phyloP scores from a whole-genome alignment of 1,139 yeast genomes.

The Suhomyces coccinellae region DNA sequence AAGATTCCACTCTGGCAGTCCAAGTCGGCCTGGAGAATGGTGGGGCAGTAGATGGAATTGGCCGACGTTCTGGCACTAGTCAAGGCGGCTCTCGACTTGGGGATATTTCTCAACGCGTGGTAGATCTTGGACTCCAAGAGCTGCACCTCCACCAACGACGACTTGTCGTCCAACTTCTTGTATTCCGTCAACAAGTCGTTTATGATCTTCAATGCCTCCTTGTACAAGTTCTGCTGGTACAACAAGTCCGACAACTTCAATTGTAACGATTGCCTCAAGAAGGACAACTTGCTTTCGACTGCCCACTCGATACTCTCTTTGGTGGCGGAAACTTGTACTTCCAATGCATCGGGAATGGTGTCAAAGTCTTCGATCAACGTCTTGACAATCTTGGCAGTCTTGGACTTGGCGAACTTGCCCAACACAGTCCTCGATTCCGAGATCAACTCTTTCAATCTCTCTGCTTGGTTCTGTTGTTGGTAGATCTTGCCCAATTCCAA shows the following conservation, averaged over 20 bases:
- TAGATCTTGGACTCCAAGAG: slow-evolving; percentile 86
- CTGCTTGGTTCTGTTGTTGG: slow-evolving; percentile 43
- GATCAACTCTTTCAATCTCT: slow-evolving; percentile 60
- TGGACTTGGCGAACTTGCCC: slow-evolving; percentile 83
- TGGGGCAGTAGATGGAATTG: slow-evolving; percentile 91
- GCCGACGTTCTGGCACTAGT: slow-evolving; percentile 97
- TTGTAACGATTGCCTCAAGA: slow-evolving; percentile 84
- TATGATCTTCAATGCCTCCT: slow-evolving; percentile 72
- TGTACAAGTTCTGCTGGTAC: slow-evolving; percentile 63
- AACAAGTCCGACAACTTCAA: slow-evolving; percentile 78
- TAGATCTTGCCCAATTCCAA: slow-evolving; percentile 64
- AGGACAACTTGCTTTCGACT: slow-evolving; percentile 74
- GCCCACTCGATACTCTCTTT: slow-evolving; percentile 89
- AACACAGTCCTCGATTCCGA: slow-evolving; percentile 69
- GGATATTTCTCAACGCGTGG: slow-evolving; percentile 86
- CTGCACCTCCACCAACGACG: slow-evolving; percentile 93
- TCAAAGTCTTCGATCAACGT: slow-evolving; percentile 79
- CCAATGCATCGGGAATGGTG: slow-evolving; percentile 63
- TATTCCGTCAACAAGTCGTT: slow-evolving; percentile 76
- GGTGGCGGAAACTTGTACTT: slow-evolving; percentile 72
- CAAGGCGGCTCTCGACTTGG: slow-evolving; percentile 90
- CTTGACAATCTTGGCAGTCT: slow-evolving; percentile 86
- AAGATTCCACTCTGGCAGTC: slow-evolving; percentile 95
- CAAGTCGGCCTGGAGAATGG: slow-evolving; percentile 90
- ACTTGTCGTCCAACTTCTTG: slow-evolving; percentile 92